Conservation (phyloP, 2,329 filamentous ascomycete species). For the Fusarium sp. region DNA sequence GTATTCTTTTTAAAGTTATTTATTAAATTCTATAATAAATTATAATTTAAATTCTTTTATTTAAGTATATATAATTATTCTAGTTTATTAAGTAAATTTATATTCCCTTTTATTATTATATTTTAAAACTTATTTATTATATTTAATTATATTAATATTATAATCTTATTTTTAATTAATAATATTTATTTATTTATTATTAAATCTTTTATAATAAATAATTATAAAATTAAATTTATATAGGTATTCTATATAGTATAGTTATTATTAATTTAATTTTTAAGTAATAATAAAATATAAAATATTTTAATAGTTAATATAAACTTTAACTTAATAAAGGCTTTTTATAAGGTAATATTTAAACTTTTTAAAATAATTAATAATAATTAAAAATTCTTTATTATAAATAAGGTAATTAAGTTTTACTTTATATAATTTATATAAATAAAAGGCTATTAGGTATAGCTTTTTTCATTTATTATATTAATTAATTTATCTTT, state of each 20-base stretch:
- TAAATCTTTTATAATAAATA: background rate
- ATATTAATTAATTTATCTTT: no score
- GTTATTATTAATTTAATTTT: background rate
- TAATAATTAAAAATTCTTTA: no score
- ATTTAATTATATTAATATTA: background rate
- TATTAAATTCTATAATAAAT: no score
- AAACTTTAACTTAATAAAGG: background rate
- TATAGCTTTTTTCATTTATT: no score
- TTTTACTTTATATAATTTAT: no score
- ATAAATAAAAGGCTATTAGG: no score
- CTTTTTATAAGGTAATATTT: no score
- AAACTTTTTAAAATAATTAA: no score
- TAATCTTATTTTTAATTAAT: background rate
- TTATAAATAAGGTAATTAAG: no score
- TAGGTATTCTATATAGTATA: background rate
- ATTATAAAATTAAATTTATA: background rate
- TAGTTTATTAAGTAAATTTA: background rate
- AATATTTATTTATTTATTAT: background rate
- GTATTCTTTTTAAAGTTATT: no score
- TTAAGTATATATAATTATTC: no score
- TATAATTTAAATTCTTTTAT: no score
- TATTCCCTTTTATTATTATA: background rate
- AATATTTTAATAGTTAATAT: background rate
- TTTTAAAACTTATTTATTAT: background rate
- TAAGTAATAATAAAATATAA: background rate